Evolutionary conservation across 345 rosid genomes (phyloP).

Genomic region (Tarenaya hassleriana): DNA sequence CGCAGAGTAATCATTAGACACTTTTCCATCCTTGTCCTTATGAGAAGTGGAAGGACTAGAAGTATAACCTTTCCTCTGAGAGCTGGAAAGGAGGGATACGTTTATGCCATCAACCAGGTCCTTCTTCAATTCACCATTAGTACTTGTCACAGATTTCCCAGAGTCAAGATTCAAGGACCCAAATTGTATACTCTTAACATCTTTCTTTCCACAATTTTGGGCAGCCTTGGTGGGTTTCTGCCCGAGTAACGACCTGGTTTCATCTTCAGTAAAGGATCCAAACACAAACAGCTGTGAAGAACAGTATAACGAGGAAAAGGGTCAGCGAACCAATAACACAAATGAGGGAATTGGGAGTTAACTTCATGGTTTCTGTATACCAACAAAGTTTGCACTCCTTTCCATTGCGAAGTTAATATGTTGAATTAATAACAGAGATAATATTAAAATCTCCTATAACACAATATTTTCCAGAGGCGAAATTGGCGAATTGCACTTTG

Average conservation of each 20-base stretch:
- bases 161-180: constrained; percentile 42
- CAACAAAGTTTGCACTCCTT: neutral
- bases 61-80: too few species aligned
- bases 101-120: constrained; percentile 29
- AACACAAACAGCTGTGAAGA: constrained; percentile 51
- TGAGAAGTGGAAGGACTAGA: too few species aligned
- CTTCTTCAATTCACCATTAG: constrained; percentile 31
- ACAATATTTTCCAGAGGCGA: constrained; percentile 3
- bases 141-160: constrained; percentile 34
- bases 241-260: constrained; percentile 52
- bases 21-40: constrained; percentile 22
- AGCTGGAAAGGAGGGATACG: too few species aligned
- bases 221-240: constrained; percentile 29
- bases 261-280: constrained; percentile 92
- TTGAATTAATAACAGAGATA: neutral
- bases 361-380: neutral
- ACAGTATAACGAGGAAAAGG: neutral
- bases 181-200: constrained; percentile 38
- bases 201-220: constrained; percentile 37
- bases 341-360: neutral
- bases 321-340: constrained; percentile 5
- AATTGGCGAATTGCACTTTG: too few species aligned
- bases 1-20: constrained; percentile 19
- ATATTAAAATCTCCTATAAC: too few species aligned
- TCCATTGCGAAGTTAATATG: neutral